phyloP scores from a whole-genome alignment of 2,329 filamentous ascomycete genomes.

The Incumbomyces lentus region DNA sequence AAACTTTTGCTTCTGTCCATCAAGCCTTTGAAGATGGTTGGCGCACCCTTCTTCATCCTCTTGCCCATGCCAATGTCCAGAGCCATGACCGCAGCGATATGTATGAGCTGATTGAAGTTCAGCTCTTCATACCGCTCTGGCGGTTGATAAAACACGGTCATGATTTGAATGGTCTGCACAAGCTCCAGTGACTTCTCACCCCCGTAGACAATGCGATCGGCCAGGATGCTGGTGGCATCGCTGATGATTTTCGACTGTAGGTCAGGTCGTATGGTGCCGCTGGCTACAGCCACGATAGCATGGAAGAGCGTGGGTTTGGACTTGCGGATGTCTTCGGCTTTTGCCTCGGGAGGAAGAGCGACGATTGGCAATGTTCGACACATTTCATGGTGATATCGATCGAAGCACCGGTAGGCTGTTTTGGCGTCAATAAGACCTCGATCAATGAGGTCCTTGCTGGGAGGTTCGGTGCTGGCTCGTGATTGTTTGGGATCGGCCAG shows the following conservation, averaged over 20 bases:
- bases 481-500: slow-evolving; percentile 9
- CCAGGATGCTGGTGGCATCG: slow-evolving; percentile 62
- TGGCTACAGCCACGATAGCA: slow-evolving; percentile 45
- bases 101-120: slow-evolving; percentile 80
- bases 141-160: slow-evolving; percentile 75
- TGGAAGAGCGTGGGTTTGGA: slow-evolving; percentile 52
- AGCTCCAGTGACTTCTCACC: slow-evolving; percentile 76
- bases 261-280: slow-evolving; percentile 42
- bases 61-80: slow-evolving; percentile 71
- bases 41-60: slow-evolving; percentile 31
- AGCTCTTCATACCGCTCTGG: slow-evolving; percentile 75
- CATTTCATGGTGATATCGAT: slow-evolving; percentile 45
- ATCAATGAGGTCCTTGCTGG: slow-evolving; percentile 39
- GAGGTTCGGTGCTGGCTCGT: slow-evolving; percentile 10
- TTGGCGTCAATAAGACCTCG: slow-evolving; percentile 42
- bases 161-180: slow-evolving; percentile 65
- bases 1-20: slow-evolving; percentile 28
- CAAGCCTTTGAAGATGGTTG: slow-evolving; percentile 30
- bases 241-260: slow-evolving; percentile 53
- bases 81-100: slow-evolving; percentile 70
- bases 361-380: slow-evolving; percentile 48
- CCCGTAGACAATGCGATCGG: slow-evolving; percentile 61
- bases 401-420: slow-evolving; percentile 46
- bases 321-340: slow-evolving; percentile 44
- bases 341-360: slow-evolving; percentile 45